Evolutionary conservation across 1,284 basidiomycete genomes (phyloP).

Genomic region (Volvariella surrecta): DNA sequence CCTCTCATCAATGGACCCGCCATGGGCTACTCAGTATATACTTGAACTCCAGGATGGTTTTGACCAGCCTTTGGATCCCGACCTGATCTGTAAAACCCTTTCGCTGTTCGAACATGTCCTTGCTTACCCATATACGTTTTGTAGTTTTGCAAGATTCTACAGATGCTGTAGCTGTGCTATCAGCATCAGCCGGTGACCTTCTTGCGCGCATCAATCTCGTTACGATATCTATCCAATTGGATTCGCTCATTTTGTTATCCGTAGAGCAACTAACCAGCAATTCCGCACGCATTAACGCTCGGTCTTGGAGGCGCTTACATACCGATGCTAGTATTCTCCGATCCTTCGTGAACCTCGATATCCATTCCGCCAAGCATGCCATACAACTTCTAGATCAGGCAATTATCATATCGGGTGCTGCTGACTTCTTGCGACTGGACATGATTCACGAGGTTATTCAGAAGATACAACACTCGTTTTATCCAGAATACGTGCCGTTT

Average conservation of each 20-base stretch:
- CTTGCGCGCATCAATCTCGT: not conserved
- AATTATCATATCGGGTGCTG: slow-evolving; percentile 78
- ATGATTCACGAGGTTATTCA: slow-evolving; percentile 55
- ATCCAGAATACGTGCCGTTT: slow-evolving; percentile 10
- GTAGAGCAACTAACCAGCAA: slow-evolving; percentile 19
- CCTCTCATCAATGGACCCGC: not conserved
- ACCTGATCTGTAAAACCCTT: not conserved
- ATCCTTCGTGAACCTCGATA: slow-evolving; percentile 31
- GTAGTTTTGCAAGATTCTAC: not conserved
- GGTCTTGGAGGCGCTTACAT: slow-evolving; percentile 48
- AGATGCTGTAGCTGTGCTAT: not conserved
- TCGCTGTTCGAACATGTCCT: not conserved
- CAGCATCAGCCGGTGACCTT: not conserved
- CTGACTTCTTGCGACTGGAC: slow-evolving; percentile 53
- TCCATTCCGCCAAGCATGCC: slow-evolving; percentile 22
- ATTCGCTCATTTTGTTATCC: slow-evolving; percentile 24
- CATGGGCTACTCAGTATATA: too few species aligned
- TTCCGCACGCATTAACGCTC: slow-evolving; percentile 15
- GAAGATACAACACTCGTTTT: slow-evolving; percentile 29
- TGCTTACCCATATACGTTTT: not conserved
- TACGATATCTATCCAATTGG: slow-evolving; percentile 12
- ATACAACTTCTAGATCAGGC: slow-evolving; percentile 68
- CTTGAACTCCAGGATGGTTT: not conserved
- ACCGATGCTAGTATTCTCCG: slow-evolving; percentile 56
- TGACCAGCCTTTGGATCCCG: not conserved